Base-by-base conservation (phyloP, 495 filamentous ascomycete species). In the Hypomontagnella submonticulosa region DNA sequence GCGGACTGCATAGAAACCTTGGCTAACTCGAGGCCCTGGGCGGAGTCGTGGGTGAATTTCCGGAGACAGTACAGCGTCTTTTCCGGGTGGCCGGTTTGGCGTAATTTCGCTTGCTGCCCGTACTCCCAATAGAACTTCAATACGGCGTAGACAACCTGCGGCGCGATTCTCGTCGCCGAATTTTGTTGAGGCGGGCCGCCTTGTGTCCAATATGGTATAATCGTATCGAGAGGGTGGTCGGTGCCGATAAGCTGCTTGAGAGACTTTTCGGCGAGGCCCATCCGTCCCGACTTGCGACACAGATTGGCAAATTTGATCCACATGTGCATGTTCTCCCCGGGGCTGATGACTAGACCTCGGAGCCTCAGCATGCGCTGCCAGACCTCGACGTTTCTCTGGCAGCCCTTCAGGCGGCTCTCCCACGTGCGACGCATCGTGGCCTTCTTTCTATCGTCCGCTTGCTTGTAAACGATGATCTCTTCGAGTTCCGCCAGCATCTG, bases 401-500 rank as follows among this genome's bases (percentile, higher is more conserved):
- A 97, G 16, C 95, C 95, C 63, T 93, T 93, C 16, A 99, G 83
- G 58, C 95, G 89, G 59, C 90, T 93, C 71, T 94, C 96, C 95
- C 95, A 99, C 11, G 96, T 99, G 38, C 85, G 81, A 19, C 96
- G 87, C 89, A 99, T 90, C 8, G 90, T 92, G 18, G 89, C 90
- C 75, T 93, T 92, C 79, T 94, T 97, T 61, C 91, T 88, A 37
- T 94, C 89, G 56, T 87, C 86, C 61, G 90, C 90, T 69, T 97
- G 93, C 78, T 99, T 98, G 79, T 98, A 99, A 4, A 87, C 87
- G 67, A 99, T 98, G 68, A 99, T 93, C 74, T 99, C 95, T 75
- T 99, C 95, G 3, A 99, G 83, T 74, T 99, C 95, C 2, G 95
- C 95, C 69, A 99, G 88, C 95, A 98, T 98, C 75, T 99, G 95